phyloP scores from a whole-genome alignment of 2,329 filamentous ascomycete species.

The Curvularia eragrostidis region DNA sequence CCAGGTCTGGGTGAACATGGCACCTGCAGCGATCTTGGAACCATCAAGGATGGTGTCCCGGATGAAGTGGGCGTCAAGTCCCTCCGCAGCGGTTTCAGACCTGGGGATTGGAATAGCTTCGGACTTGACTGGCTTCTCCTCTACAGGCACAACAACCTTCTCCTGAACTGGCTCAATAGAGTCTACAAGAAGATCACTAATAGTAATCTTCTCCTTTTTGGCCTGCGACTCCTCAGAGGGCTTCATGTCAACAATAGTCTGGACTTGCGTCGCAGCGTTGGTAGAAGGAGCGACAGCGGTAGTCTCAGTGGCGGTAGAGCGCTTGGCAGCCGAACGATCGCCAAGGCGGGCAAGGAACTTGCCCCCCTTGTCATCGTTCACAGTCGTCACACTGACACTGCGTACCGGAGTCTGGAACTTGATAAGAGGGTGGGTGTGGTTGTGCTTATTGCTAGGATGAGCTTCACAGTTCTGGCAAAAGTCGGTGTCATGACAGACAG shows the following conservation, averaged over 20 bases:
- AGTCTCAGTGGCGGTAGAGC: slow-evolving; percentile 61
- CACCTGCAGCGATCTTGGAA: slow-evolving; percentile 71
- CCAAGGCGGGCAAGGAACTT: slow-evolving; percentile 73
- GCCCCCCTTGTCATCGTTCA: slow-evolving; percentile 76
- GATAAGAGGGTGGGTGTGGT: slow-evolving; percentile 94
- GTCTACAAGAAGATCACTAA: slow-evolving; percentile 49
- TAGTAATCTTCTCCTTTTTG: slow-evolving; percentile 53
- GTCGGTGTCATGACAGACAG: slow-evolving; percentile 91
- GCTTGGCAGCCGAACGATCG: slow-evolving; percentile 60
- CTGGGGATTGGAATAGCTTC: slow-evolving; percentile 19
- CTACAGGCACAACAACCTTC: slow-evolving; percentile 38
- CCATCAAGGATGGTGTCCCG: slow-evolving; percentile 82
- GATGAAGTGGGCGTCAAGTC: slow-evolving; percentile 73
- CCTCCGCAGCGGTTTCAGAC: slow-evolving; percentile 24
- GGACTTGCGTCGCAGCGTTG: slow-evolving; percentile 67
- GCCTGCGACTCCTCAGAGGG: slow-evolving; percentile 59
- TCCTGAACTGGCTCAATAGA: slow-evolving; percentile 38
- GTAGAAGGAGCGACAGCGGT: slow-evolving; percentile 54
- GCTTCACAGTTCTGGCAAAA: slow-evolving; percentile 96
- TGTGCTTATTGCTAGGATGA: slow-evolving; percentile 81
- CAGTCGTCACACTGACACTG: slow-evolving; percentile 84
- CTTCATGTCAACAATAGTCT: slow-evolving; percentile 67
- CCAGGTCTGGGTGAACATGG: slow-evolving; percentile 89
- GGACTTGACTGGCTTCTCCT: slow-evolving; percentile 20
- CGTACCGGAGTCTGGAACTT: slow-evolving; percentile 95